Conservation (phyloP, 177 flowering plant species). For the Vitis hybrid region DNA sequence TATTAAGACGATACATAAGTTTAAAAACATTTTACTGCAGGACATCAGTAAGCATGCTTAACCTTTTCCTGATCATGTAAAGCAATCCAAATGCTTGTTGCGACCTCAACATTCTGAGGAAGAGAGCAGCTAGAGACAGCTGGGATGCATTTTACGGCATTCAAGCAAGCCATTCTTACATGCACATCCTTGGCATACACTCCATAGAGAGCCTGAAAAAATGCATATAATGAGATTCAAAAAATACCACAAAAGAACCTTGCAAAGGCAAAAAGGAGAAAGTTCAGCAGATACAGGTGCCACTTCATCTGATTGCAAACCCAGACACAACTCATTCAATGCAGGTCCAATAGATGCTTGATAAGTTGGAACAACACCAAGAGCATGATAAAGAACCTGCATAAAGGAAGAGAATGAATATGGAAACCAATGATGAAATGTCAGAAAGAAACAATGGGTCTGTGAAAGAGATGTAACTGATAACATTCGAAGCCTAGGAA, state of each 20-base stretch:
- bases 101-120: slow-evolving; percentile 74
- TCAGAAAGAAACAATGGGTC: background rate
- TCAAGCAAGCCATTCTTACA: slow-evolving; percentile 95
- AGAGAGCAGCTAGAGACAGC: slow-evolving; percentile 73
- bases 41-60: no score
- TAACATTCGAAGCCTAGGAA: slow-evolving; percentile 92
- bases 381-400: slow-evolving; percentile 93
- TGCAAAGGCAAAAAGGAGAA: background rate
- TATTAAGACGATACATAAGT: background rate
- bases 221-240: slow-evolving; percentile 10
- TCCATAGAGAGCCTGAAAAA: slow-evolving; percentile 78
- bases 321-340: slow-evolving; percentile 92
- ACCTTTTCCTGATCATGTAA: slow-evolving; percentile 97
- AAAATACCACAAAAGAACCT: background rate
- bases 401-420: slow-evolving; percentile 16
- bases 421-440: background rate
- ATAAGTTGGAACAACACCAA: slow-evolving; percentile 87
- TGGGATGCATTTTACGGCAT: slow-evolving; percentile 93
- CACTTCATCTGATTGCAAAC: slow-evolving; percentile 76
- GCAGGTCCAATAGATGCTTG: slow-evolving; percentile 81
- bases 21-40: background rate
- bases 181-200: slow-evolving; percentile 89
- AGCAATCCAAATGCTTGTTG: slow-evolving; percentile 95
- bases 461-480: slow-evolving; percentile 53
- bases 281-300: slow-evolving; percentile 63